Percentiles rank a stretch among this genome's conserved stretches.
These are phyloP conservation scores for Gaillardinia entomophila DNA, from an alignment of 805 yeast species.

Conservation along the genomic window DNA sequence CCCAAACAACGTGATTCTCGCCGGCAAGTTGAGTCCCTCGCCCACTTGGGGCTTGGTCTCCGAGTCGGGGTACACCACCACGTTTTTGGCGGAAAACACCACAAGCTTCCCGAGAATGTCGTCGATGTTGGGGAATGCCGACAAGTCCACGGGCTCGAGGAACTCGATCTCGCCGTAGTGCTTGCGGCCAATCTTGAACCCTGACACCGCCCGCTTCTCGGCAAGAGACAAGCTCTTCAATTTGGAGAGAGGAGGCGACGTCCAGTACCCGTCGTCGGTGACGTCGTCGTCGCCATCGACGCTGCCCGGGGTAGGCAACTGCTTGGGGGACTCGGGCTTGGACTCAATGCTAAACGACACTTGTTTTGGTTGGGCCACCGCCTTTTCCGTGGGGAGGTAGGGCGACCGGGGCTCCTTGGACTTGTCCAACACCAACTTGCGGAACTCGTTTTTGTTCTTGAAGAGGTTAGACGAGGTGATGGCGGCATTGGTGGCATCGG, in stretches of 20 bases:
- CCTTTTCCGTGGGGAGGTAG: conserved; percentile 2
- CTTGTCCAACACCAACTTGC: conserved; percentile 50
- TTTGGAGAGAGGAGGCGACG: conserved; percentile 67
- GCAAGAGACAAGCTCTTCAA: conserved; percentile 53
- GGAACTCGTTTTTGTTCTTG: conserved; percentile 53
- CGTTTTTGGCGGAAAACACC: conserved; percentile 51
- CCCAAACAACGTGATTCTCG: conserved; percentile 65
- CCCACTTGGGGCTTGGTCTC: conserved; percentile 49
- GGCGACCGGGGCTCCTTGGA: conserved; percentile 10
- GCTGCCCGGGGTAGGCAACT: conserved; percentile 1
- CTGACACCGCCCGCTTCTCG: conserved; percentile 57
- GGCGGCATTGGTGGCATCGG: conserved; percentile 54
- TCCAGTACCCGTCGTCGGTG: conserved; percentile 80
- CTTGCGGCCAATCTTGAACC: conserved; percentile 73
- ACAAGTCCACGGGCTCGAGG: conserved; percentile 75
- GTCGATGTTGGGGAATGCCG: conserved; percentile 54
- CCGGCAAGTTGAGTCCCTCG: conserved; percentile 78
- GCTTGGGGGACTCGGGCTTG: conserved; percentile 1
- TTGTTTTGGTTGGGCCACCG: conserved; percentile 17
- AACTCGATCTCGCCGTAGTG: conserved; percentile 77
- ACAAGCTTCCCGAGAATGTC: conserved; percentile 64
- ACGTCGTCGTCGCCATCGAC: conserved; percentile 21
- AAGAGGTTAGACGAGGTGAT: conserved; percentile 68
- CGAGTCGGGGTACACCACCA: conserved; percentile 70
- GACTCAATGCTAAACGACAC: conserved; percentile 24